Evolutionary conservation across 805 yeast species (phyloP), one percentile per base, ranked within the genome.

Genomic region (Saccharomycopsis synnaedendra): DNA sequence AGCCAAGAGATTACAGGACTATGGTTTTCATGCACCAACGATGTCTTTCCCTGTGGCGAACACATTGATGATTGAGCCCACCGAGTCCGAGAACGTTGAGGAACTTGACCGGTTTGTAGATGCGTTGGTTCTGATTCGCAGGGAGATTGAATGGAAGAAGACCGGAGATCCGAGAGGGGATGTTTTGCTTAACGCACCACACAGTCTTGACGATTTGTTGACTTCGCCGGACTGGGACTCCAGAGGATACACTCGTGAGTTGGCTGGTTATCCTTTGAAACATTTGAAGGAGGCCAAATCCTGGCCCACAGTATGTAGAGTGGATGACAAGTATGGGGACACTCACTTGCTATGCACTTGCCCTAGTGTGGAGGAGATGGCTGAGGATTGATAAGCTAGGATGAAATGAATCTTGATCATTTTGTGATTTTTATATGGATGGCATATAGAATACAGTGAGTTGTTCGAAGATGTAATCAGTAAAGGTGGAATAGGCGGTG

Each of bases 31-130:
- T 66, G 96, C 96, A 1, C 98, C 98, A 53, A 93, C 98, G 30
- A 81, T 93, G 85, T 93, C 97, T 3, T 93, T 93, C 85, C 98
- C 98, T 6, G 95, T 93, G 45, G 90, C 97, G 4, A 95, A 95
- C 53, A 93, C 98, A 2, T 74, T 93, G 57, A 93, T 93, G 98
- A 79, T 93, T 54, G 98, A 93, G 69, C 98, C 98, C 51, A 93
- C 98, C 3, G 98, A 93, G 68, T 82, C 93, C 19, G 98, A 93
- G 68, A 79, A 87, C 60, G 67, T 82, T 59, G 85, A 73, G 48
- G 98, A 93, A 67, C 71, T 93, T 53, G 90, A 93, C 65, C 75
- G 97, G 59, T 90, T 93, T 66, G 81, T 88, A 48, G 88, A 87
- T 54, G 77, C 97, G 1, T 74, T 93, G 72, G 78, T 93, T 51